Percentiles rank a stretch among this genome's conserved stretches.
Conservation (phyloP, 202 grass and related monocot genomes). For the Bolboschoenoplectus hybrid region DNA sequence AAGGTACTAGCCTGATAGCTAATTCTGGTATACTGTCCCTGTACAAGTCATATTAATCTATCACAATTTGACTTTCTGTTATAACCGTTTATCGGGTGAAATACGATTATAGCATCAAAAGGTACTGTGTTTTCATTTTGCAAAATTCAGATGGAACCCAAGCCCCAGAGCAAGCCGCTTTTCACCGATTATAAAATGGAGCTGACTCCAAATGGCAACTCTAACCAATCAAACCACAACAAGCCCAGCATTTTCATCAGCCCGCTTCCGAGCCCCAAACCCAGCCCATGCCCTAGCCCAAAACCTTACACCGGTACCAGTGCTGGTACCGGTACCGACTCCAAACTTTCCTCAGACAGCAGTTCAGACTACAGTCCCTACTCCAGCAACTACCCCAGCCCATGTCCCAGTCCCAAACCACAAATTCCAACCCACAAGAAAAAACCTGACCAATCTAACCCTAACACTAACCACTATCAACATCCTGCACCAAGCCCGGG, state of each 20-base stretch:
- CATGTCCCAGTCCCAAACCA: slow-evolving; percentile 31
- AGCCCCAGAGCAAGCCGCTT: slow-evolving; percentile 24
- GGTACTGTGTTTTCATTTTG: not conserved
- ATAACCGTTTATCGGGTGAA: not conserved
- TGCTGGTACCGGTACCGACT: not conserved
- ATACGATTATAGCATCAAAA: not conserved
- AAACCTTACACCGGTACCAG: slow-evolving; percentile 22
- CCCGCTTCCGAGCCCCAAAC: slow-evolving; percentile 27
- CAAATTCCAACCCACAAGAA: slow-evolving; percentile 41
- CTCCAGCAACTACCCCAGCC: slow-evolving; percentile 20
- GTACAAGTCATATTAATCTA: not conserved
- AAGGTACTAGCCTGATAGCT: not conserved
- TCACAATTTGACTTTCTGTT: not conserved
- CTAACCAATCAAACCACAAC: slow-evolving; percentile 17
- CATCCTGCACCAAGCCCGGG: not conserved
- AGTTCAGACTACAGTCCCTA: slow-evolving; percentile 30
- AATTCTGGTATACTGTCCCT: not conserved
- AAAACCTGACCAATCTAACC: slow-evolving; percentile 42
- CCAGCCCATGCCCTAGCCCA: slow-evolving; percentile 17
- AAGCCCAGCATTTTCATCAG: slow-evolving; percentile 29
- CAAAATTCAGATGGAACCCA: slow-evolving; percentile 58
- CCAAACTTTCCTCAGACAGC: slow-evolving; percentile 32
- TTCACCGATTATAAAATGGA: slow-evolving; percentile 36
- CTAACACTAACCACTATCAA: slow-evolving; percentile 22
- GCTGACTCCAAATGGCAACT: slow-evolving; percentile 2